phyloP scores from a whole-genome alignment of 1,284 basidiomycete genomes.

The Limonomyces culmigenus region DNA sequence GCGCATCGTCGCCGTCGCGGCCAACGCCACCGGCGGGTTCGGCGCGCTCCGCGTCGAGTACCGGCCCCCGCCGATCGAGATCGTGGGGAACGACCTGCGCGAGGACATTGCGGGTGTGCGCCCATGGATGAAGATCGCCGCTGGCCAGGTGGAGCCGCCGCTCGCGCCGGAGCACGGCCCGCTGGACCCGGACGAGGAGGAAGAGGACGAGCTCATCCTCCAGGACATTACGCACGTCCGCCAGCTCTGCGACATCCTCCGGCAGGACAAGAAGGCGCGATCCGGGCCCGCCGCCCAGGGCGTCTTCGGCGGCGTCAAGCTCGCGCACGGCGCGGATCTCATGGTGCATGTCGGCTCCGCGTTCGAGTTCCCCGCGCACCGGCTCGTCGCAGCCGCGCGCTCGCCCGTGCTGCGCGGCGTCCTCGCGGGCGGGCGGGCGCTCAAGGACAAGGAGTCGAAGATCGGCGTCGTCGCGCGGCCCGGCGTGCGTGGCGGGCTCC shows the following conservation, averaged over 20 bases:
- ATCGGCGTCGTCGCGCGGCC: background rate
- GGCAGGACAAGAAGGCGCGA: conserved; percentile 9
- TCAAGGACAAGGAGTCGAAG: conserved; percentile 13
- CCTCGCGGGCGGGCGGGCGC: conserved; percentile 16
- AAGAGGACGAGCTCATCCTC: conserved; percentile 25
- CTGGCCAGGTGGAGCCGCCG: background rate
- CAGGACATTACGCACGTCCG: conserved; percentile 31
- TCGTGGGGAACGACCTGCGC: conserved; percentile 43
- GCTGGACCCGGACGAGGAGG: conserved; percentile 11
- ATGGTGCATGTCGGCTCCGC: conserved; percentile 24
- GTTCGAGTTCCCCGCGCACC: conserved; percentile 45
- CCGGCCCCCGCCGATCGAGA: conserved; percentile 34
- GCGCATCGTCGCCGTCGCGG: conserved; percentile 70
- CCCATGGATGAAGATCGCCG: conserved; percentile 24
- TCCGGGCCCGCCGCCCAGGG: conserved; percentile 10
- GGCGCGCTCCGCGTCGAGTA: conserved; percentile 75
- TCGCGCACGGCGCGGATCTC: conserved; percentile 46
- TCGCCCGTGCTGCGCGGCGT: conserved; percentile 30
- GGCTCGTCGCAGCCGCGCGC: conserved; percentile 46
- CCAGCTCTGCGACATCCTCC: conserved; percentile 23
- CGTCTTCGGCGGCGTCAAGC: conserved; percentile 8
- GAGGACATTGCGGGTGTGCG: conserved; percentile 53
- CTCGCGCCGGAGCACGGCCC: background rate
- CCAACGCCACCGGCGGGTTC: conserved; percentile 82
- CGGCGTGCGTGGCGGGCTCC: background rate